phyloP scores from a whole-genome alignment of 2,329 filamentous ascomycete genomes.

The Parasarocladium wereldwijsianum region DNA sequence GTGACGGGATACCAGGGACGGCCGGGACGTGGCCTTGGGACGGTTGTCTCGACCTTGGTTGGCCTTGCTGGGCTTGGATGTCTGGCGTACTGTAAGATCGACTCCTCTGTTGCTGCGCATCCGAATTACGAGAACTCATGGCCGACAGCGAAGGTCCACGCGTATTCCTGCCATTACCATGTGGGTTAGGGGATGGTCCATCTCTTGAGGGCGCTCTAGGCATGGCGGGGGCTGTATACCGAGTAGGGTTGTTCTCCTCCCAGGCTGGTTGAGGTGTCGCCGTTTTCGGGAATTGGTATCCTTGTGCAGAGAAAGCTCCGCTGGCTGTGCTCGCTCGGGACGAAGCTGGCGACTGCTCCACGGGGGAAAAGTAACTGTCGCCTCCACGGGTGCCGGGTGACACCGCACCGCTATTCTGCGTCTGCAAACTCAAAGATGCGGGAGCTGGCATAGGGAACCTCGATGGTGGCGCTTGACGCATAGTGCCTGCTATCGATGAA shows the following conservation, averaged over 20 bases:
- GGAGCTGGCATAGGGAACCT: constrained; percentile 55
- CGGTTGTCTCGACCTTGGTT: constrained; percentile 37
- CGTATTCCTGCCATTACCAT: constrained; percentile 48
- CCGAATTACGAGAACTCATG: constrained; percentile 43
- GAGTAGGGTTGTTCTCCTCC: constrained; percentile 49
- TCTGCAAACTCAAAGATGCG: constrained; percentile 56
- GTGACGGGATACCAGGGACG: constrained; percentile 63
- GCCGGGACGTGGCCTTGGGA: constrained; percentile 43
- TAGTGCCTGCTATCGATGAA: constrained; percentile 40
- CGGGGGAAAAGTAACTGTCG: constrained; percentile 93
- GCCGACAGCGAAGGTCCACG: constrained; percentile 70
- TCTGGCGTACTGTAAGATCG: constrained; percentile 92
- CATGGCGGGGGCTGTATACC: constrained; percentile 82
- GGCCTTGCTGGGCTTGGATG: constrained; percentile 53
- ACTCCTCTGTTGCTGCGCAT: constrained; percentile 55
- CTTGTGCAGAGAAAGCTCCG: constrained; percentile 43
- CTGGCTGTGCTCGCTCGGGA: constrained; percentile 63
- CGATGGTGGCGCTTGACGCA: constrained; percentile 48
- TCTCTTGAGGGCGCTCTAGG: constrained; percentile 69
- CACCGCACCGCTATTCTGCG: constrained; percentile 26
- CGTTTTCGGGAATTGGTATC: constrained; percentile 56
- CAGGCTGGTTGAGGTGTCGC: constrained; percentile 52
- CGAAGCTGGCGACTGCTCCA: constrained; percentile 63
- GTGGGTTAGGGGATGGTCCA: constrained; percentile 50
- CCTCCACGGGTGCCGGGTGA: constrained; percentile 48